Evolutionary conservation across 352 stramenopile species (phyloP), one percentile per base, ranked within the genome.

Genomic region (Pythium rishiriense): DNA sequence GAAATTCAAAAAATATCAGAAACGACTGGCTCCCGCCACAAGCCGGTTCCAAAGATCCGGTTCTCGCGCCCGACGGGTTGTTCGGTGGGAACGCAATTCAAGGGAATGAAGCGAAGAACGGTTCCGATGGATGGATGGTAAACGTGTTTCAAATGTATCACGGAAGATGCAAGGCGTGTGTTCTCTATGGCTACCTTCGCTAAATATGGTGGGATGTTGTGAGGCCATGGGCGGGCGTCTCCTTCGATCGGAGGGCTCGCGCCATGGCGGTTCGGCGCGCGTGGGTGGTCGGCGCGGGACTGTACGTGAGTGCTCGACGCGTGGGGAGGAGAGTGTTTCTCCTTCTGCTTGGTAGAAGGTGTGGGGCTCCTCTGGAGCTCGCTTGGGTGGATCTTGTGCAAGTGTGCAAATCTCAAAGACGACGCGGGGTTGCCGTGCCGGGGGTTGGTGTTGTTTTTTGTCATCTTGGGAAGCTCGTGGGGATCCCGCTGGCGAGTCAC

Each of bases 361-460:
- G 28, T n/a, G 4, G 49, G 6, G 28, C 19, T 39, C 33, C 10
- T 14, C 21, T 11, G 19, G 53, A 60, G 48, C 60, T n/a, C 29
- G 65, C 49, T 45, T 64, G 47, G 64, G 50, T 53, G 41, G 41
- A 59, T 49, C 52, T 47, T 59, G 52, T 59, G 52, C 52, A 59
- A 25, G 45, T 61, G 37, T 82, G 72, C 63, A 66, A 71, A 17
- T 22, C 48, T 26, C 48, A 55, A 33, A 55, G 28, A 42, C n/a
- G 17, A 22, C 21, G 66, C 41, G 48, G 64, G 63, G 70, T 70
- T 66, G 46, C 69, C 61, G 71, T 67, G 45, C 62, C 41, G 64
- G 8, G 26, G 15, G 46, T 25, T 26, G 51, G 24, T 26, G 25
- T 8, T 28, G 39, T 4, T 48, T 50, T 57, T 55, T 47, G 29